Evolutionary conservation across 371 early-diverging fungal genomes (phyloP), one percentile per base, ranked within the genome.

Genomic region (Enterospora canceri): DNA sequence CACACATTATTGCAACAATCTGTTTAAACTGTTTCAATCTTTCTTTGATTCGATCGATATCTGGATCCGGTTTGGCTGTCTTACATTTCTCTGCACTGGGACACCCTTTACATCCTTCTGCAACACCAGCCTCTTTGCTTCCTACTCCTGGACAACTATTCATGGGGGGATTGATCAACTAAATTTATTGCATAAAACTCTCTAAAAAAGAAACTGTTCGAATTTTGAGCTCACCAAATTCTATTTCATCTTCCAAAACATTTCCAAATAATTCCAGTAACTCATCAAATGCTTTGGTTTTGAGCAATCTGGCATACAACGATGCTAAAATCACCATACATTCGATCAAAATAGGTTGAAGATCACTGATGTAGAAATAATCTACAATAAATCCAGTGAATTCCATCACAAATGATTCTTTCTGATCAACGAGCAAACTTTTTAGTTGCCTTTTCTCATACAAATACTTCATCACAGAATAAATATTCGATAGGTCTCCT

Each of bases 31-130:
- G 24, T 0, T 29, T 3, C 4, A 65, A 31, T 30, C 62, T 75
- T 26, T 63, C 19, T 59, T 66, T 34, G 34, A 75, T 71, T 5
- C 23, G 0, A 24, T 32, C 56, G 16, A 75, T 60, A 85, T 83
- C 88, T 76, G 92, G 91, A 82, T 95, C 96, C n/a, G 90, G 91
- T 0, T 89, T 90, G 56, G 87, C 86, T 46, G 90, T 18, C 8
- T 91, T 87, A 74, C 97, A 96, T 53, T 87, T 83, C 19, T 81
- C 73, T 74, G 92, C 92, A 79, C 93, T 94, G 1, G 97, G 97
- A 76, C 97, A 96, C 4, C 94, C 97, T 35, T 83, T 89, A 79
- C 96, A 94, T 2, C 91, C 88, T 31, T 84, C 85, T 21, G 87
- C 86, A 74, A 87, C 87, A 26, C 97, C 97, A 12, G 96, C 96